phyloP scores from a whole-genome alignment of 805 yeast genomes.

The Metschnikowia gelsemii region DNA sequence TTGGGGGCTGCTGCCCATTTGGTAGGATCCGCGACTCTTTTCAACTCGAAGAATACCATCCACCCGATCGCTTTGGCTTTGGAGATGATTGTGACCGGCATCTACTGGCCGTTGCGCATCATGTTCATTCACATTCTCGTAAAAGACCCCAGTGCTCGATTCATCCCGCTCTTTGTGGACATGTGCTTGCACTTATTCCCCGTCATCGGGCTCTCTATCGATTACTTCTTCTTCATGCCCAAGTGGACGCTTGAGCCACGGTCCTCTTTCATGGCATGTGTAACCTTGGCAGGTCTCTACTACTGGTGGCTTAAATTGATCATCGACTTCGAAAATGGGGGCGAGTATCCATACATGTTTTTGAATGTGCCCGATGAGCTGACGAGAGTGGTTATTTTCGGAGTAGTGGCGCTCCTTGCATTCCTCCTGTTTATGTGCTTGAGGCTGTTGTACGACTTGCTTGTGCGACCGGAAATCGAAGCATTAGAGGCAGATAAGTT shows the following conservation, averaged over 20 bases:
- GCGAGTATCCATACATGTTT: slow-evolving; percentile 66
- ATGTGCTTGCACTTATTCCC: slow-evolving; percentile 62
- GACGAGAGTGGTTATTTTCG: slow-evolving; percentile 49
- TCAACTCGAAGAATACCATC: slow-evolving; percentile 37
- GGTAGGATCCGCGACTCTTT: slow-evolving; percentile 24
- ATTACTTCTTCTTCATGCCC: slow-evolving; percentile 55
- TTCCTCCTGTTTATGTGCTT: slow-evolving; percentile 33
- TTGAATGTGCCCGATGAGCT: slow-evolving; percentile 50
- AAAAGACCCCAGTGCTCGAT: slow-evolving; percentile 28
- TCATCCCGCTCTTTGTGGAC: slow-evolving; percentile 53
- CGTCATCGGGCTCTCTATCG: slow-evolving; percentile 47
- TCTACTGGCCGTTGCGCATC: slow-evolving; percentile 69
- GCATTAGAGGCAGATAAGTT: background rate
- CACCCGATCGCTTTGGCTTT: slow-evolving; percentile 57
- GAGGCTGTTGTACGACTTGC: slow-evolving; percentile 26
- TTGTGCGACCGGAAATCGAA: slow-evolving; percentile 4
- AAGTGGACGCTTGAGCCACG: slow-evolving; percentile 36
- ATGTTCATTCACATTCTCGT: slow-evolving; percentile 51
- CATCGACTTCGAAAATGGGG: slow-evolving; percentile 47
- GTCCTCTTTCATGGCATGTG: slow-evolving; percentile 41
- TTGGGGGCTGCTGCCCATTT: slow-evolving; percentile 41
- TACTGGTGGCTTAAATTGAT: slow-evolving; percentile 52
- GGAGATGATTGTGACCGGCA: slow-evolving; percentile 58
- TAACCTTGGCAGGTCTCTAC: slow-evolving; percentile 45
- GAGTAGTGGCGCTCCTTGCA: slow-evolving; percentile 37